These are phyloP conservation scores for Pseudogymnoascus sp. DNA, from an alignment of 2,329 filamentous ascomycete genomes.

Conservation along the genomic window DNA sequence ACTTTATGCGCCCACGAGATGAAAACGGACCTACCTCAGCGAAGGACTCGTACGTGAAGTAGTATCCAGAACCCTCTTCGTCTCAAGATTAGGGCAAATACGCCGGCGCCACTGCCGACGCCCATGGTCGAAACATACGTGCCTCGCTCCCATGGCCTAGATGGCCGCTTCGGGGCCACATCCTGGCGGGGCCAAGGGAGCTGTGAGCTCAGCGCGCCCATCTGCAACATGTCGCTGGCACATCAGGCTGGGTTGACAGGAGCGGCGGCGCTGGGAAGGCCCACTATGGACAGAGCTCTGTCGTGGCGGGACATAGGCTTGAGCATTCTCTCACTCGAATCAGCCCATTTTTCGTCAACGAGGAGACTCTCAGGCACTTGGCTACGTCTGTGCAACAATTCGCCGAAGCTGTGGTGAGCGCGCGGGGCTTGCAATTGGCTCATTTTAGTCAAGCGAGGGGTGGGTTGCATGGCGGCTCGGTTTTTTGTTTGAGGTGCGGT, in stretches of 20 bases:
- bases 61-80: background rate
- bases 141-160: slow-evolving; percentile 1
- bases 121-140: slow-evolving; percentile 3
- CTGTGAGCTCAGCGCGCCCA: background rate
- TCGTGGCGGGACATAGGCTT: background rate
- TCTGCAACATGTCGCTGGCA: background rate
- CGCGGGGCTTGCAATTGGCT: background rate
- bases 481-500: background rate
- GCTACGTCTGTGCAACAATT: slow-evolving; percentile 3
- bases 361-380: background rate
- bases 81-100: slow-evolving; percentile 5
- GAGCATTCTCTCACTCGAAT: background rate
- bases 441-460: background rate
- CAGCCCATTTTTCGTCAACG: background rate
- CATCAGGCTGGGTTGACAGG: background rate
- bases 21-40: background rate
- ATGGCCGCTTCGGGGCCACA: background rate
- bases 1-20: background rate
- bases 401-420: background rate
- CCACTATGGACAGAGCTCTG: background rate
- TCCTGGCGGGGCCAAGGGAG: background rate
- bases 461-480: background rate
- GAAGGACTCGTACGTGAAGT: background rate
- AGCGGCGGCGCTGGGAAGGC: background rate
- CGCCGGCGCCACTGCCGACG: slow-evolving; percentile 2